Base-by-base conservation (phyloP, 805 yeast species). In the Ogataea trehalophila region DNA sequence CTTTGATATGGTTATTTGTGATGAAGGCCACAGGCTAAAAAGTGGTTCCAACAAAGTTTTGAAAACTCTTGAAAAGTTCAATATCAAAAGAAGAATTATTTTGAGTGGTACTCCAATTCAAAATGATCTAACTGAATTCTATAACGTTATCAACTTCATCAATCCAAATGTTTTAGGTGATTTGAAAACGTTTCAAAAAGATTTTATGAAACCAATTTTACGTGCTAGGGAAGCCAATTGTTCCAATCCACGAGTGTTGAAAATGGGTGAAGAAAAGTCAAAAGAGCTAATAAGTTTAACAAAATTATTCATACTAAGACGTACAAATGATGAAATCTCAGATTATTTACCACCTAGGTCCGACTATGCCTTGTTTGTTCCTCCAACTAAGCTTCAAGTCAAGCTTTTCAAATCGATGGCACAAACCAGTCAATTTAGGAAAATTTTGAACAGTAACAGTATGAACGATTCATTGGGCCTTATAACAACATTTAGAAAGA, bases 1-100 rank as follows among this genome's bases (percentile, higher is more conserved):
- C 3, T 69, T 80, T 51, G 98, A 90, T 61, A 55, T 94, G 16
- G 68, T 94, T 17, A 78, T 94, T 1, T 94, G 97, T 64, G 99
- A 94, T 65, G 99, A 94, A 61, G 99, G 98, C 2, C 99, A 94
- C 63, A 73, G 96, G 42, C 72, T 94, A 54, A 94, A 92, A 57
- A 87, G 80, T 55, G 73, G 80, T 5, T 70, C 81, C 9, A 88
- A 87, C 49, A 90, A 88, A 63, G 80, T 86, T 0, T 69, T 89
- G 44, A 81, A 80, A 49, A 79, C 82, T 0, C 68, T 92, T 44
- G 78, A 76, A 37, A 57, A 72, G 1, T 65, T 90, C 16, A 68
- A 80, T 38, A 74, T 84, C 4, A 70, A 71, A 7, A 77, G 73
- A 39, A 79, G 84, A 50, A 69, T 92, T 2, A 59, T 92, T 5